Evolutionary conservation across 208 protist species (phyloP).

Genomic region (Leishmania amazonensis): DNA sequence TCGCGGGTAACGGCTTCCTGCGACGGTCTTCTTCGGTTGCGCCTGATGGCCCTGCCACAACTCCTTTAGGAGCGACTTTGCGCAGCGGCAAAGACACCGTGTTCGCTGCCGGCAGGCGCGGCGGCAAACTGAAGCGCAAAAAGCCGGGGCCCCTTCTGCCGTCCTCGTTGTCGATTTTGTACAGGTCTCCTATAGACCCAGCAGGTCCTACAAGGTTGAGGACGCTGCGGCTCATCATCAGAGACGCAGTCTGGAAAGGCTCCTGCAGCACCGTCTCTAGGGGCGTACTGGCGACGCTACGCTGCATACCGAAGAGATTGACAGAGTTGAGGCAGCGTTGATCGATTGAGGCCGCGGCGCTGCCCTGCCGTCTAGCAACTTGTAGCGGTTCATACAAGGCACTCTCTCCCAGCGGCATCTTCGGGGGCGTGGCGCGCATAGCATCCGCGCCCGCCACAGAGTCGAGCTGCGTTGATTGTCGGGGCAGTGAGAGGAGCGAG

Average conservation of each 20-base stretch:
- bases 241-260: conserved; percentile 4
- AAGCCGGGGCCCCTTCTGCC: conserved; percentile 9
- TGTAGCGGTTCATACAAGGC: no score
- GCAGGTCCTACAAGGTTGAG: conserved; percentile 7
- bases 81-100: neutral
- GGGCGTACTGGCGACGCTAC: neutral
- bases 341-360: conserved; percentile 14
- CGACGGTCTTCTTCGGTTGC: neutral
- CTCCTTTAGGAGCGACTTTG: neutral
- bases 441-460: no score
- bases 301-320: conserved; percentile 10
- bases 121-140: conserved; percentile 23
- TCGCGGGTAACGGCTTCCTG: neutral
- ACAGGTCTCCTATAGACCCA: conserved; percentile 16
- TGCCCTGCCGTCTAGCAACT: neutral
- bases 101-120: neutral
- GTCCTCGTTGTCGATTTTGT: neutral
- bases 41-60: neutral
- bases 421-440: neutral
- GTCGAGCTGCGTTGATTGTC: neutral
- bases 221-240: neutral
- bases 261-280: conserved; percentile 32
- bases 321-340: conserved; percentile 13
- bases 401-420: neutral
- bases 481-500: neutral